Conservation (phyloP, 345 rosid species). For the Citropsis articulata region DNA sequence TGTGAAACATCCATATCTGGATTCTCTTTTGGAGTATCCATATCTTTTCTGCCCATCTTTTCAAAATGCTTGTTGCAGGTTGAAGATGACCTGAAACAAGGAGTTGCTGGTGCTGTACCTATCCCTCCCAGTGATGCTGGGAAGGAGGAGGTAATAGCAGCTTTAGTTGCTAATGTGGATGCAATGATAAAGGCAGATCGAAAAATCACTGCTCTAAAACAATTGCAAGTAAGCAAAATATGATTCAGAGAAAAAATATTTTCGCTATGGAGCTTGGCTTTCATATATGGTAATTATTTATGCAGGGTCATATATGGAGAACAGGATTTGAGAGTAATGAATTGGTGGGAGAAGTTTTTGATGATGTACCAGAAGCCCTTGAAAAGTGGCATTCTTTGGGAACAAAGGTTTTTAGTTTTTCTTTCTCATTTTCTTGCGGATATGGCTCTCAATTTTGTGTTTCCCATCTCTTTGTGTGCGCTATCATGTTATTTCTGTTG, state of each 20-base stretch:
- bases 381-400: constrained; percentile 85
- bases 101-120: constrained; percentile 63
- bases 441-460: background rate
- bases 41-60: background rate
- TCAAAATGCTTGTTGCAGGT: constrained; percentile 41
- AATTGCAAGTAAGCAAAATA: constrained; percentile 67
- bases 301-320: constrained; percentile 96
- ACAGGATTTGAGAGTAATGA: constrained; percentile 80
- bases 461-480: background rate
- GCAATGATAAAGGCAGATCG: constrained; percentile 95
- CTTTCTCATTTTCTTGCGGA: background rate
- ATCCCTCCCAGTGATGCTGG: constrained; percentile 70
- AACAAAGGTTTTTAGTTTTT: constrained; percentile 53
- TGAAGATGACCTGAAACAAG: constrained; percentile 70
- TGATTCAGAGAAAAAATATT: background rate
- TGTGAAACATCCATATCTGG: background rate
- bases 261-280: background rate
- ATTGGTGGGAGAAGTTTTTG: constrained; percentile 72
- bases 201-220: constrained; percentile 91
- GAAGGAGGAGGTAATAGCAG: constrained; percentile 76
- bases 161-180: constrained; percentile 79
- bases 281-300: constrained; percentile 7
- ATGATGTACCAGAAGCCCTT: constrained; percentile 81
- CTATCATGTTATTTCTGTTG: background rate
- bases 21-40: background rate